Evolutionary conservation across 495 filamentous ascomycete species (phyloP), one percentile per base, ranked within the genome.

Genomic region (Cryomyces minteri): DNA sequence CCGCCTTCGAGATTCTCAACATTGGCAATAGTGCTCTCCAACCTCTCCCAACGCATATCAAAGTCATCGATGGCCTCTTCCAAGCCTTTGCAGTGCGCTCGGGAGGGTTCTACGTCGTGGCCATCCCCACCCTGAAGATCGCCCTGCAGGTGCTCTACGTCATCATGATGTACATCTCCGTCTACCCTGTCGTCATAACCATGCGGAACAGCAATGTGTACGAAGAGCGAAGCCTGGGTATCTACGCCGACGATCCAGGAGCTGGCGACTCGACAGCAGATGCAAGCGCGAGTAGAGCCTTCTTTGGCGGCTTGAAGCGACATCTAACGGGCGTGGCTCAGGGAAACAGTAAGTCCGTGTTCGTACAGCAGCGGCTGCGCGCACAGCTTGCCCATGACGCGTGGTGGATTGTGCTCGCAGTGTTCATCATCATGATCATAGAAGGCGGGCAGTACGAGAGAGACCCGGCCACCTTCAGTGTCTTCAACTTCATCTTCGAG

Each of bases 401-500:
- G 4, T 92, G 84, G 84, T 88, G 78, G 77, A 72, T 94, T 10
- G 77, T 79, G 0, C 59, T 85, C 4, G 82, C 83, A 4, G 66
- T 79, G 4, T 63, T 85, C 18, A 65, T 84, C 47, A 86, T 94
- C 54, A 67, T 75, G 41, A 79, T 80, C 49, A 77, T 80, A 45
- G 85, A 92, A 55, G 74, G 74, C 4, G 62, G 63, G 42, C 68
- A 82, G 49, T 86, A 80, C 58, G 66, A 71, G 7, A 54, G 59
- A 25, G 68, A 86, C 44, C 84, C 85, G 0, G 65, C 79, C 12
- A 69, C 68, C 1, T 88, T 76, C 63, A 79, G 75, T 42, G 77
- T 84, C 12, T 92, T 92, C 61, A 90, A 88, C 53, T 71, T 92
- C 47, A 67, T 86, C 31, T 94, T 94, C 55, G 87, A 93, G 52